These are phyloP conservation scores for Phytophthora podocarpi DNA, from an alignment of 352 stramenopile species.

Conservation along the genomic window DNA sequence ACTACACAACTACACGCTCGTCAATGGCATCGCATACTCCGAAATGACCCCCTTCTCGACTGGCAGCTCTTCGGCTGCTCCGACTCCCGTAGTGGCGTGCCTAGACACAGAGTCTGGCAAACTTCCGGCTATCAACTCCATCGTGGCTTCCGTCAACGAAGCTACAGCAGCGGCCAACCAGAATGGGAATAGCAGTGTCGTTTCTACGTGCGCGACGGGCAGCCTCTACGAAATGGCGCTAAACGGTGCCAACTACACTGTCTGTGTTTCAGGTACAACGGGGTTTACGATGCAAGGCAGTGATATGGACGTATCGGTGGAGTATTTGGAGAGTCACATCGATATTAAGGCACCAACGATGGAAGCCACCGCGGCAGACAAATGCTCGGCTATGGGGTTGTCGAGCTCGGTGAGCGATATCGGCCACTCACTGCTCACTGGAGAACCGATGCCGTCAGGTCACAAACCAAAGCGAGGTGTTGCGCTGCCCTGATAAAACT, in stretches of 20 bases:
- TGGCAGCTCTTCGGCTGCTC: not conserved
- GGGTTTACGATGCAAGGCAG: slow-evolving; percentile 19
- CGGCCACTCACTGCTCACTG: slow-evolving; percentile 10
- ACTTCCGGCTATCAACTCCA: slow-evolving; percentile 20
- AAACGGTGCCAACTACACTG: slow-evolving; percentile 2
- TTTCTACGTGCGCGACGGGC: not conserved
- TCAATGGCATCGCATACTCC: slow-evolving; percentile 29
- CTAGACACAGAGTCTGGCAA: slow-evolving; percentile 14
- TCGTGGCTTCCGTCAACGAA: slow-evolving; percentile 18
- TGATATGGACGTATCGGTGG: slow-evolving; percentile 26
- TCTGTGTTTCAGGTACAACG: slow-evolving; percentile 20
- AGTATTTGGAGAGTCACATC: slow-evolving; percentile 17
- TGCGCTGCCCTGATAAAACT: too few species aligned
- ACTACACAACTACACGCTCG: slow-evolving; percentile 34
- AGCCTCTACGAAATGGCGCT: slow-evolving; percentile 10
- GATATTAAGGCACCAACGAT: slow-evolving; percentile 4
- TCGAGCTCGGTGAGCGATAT: slow-evolving; percentile 4
- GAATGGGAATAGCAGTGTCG: not conserved
- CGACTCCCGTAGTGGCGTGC: slow-evolving; percentile 8
- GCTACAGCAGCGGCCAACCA: slow-evolving; percentile 5
- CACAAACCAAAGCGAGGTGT: too few species aligned
- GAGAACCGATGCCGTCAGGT: slow-evolving; percentile 11
- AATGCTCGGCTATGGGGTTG: not conserved
- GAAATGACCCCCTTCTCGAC: slow-evolving; percentile 14
- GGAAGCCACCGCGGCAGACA: too few species aligned